Evolutionary conservation across 352 stramenopile species (phyloP).

Genomic region (Phytophthora uliginosa): DNA sequence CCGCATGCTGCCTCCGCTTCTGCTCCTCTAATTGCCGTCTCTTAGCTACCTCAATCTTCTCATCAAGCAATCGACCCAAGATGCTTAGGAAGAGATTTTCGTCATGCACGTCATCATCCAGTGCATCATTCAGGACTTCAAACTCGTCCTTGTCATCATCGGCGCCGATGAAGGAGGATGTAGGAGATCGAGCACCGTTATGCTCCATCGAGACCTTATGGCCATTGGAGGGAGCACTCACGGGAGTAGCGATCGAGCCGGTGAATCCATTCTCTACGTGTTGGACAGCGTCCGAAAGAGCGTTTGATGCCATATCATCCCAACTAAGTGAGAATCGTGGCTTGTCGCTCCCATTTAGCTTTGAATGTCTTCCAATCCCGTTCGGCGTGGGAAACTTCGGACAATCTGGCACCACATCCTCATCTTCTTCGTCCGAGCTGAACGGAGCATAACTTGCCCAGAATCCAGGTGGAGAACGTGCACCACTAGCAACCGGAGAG

Average conservation of each 20-base stretch:
- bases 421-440: conserved; percentile 66
- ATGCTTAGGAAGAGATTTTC: conserved; percentile 83
- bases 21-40: conserved; percentile 36
- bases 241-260: conserved; percentile 23
- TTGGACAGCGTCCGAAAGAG: conserved; percentile 58
- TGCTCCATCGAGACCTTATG: conserved; percentile 30
- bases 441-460: conserved; percentile 84
- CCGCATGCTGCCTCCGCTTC: conserved; percentile 23
- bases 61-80: conserved; percentile 73
- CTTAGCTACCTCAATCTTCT: conserved; percentile 56
- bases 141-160: conserved; percentile 83
- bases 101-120: conserved; percentile 70
- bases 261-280: conserved; percentile 33
- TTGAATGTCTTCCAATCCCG: conserved; percentile 19
- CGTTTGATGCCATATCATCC: conserved; percentile 70
- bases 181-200: conserved; percentile 33
- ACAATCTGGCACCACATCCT: conserved; percentile 37
- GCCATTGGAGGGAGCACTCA: conserved; percentile 25
- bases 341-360: conserved; percentile 11
- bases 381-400: conserved; percentile 13
- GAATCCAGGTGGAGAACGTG: conserved; percentile 76
- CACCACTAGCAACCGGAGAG: conserved; percentile 54
- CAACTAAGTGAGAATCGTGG: conserved; percentile 47
- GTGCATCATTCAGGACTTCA: conserved; percentile 68
- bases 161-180: conserved; percentile 46